A percentile compares a stretch with the other conserved stretches of the same genome.
phyloP scores from a whole-genome alignment of 805 yeast species.

The Pichia californica region DNA sequence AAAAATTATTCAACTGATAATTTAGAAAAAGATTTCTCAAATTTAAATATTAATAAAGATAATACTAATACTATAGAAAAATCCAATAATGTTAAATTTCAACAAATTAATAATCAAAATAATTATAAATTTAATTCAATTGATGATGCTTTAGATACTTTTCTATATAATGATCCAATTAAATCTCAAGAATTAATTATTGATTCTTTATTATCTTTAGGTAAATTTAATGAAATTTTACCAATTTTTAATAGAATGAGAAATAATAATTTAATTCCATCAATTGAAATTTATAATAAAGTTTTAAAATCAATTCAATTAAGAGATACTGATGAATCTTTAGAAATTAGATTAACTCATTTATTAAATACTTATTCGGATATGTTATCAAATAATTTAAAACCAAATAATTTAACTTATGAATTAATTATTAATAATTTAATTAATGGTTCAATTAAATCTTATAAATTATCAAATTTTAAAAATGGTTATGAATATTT shows the following conservation, averaged over 20 bases:
- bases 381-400: constrained; percentile 44
- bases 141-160: constrained; percentile 4
- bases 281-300: constrained; percentile 44
- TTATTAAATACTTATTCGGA: constrained; percentile 65
- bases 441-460: constrained; percentile 41
- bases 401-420: constrained; percentile 53
- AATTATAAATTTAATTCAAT: background rate
- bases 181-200: constrained; percentile 19
- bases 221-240: constrained; percentile 29
- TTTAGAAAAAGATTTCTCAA: constrained; percentile 15
- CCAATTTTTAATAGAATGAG: constrained; percentile 28
- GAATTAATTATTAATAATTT: constrained; percentile 44
- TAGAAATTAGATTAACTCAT: constrained; percentile 56
- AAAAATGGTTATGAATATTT: constrained; percentile 40
- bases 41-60: constrained; percentile 6
- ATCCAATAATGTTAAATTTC: constrained; percentile 4
- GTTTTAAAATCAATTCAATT: constrained; percentile 48
- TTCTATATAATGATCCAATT: constrained; percentile 9
- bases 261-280: constrained; percentile 37
- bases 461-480: constrained; percentile 31
- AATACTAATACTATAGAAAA: background rate
- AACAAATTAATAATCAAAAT: background rate
- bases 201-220: constrained; percentile 16
- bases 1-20: constrained; percentile 11
- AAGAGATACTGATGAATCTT: constrained; percentile 46